Base-by-base conservation (phyloP, 2,329 filamentous ascomycete genomes). In the Phyllosticta citrichinensis region DNA sequence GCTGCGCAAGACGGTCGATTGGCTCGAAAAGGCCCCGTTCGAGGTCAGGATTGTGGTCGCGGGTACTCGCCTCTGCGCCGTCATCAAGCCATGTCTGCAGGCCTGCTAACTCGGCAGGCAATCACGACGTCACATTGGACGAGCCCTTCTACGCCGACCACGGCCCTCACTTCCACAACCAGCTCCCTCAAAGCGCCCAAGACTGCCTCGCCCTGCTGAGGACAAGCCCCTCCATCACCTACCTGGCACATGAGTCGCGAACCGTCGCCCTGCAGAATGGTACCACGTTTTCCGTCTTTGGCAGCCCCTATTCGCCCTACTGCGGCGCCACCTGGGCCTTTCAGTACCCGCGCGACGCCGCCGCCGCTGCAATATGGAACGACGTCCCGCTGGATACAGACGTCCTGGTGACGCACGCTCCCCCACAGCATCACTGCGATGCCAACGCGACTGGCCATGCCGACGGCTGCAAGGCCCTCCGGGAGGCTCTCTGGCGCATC, bases 121-220 rank as follows among this genome's bases (percentile, higher is more conserved):
- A 91, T 69, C 88, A 91, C 72, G 88, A 91, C 68, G 77, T 88
- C 56, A 87, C 86, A 0, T 80, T 91, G 6, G 87, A 91, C 67
- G 66, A 75, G n/a, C 69, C 76, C 2, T 89, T 88, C 69, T 87
- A 84, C 69, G 66, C 73, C 9, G 70, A 80, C 51, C 77, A 85
- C 65, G 80, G 80, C 0, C 66, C 68, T 1, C 75, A 76, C 58
- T 83, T 85, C 67, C 83, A 86, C 68, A 84, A 83, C 66, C 79
- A 83, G 57, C 67, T 69, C 3, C 76, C 77, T 0, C 81, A 88
- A 67, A 79, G 82, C 33, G 70, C 80, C 0, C 69, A 73, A 8
- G 76, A 77, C 33, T 88, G 86, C 68, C 75, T 81, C 47, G 70
- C 74, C 0, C 73, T 89, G 1, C 66, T 89, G 5, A 69, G 64